A percentile compares a stretch with the other conserved stretches of the same genome.
phyloP scores from a whole-genome alignment of 2,329 filamentous ascomycete genomes.

The Trichoderma breve region DNA sequence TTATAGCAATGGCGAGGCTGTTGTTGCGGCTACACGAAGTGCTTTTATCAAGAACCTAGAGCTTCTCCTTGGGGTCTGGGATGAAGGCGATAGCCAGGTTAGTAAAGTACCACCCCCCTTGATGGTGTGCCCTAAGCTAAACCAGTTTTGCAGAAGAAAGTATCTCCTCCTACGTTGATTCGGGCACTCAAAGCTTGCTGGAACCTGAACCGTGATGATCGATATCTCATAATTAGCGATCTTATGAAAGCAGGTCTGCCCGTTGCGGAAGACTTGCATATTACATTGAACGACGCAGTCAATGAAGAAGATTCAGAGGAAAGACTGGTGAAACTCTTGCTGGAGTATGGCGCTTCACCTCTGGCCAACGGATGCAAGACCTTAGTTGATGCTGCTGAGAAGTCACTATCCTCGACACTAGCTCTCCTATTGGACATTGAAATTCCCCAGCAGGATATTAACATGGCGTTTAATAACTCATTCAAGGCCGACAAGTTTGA shows the following conservation, averaged over 20 bases:
- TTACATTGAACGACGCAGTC: constrained; percentile 50
- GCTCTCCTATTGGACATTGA: constrained; percentile 42
- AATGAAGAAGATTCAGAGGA: constrained; percentile 53
- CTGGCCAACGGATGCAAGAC: constrained; percentile 51
- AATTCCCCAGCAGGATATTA: constrained; percentile 44
- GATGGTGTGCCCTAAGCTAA: too few relatives aligned
- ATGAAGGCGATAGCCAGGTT: constrained; percentile 42
- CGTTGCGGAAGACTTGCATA: constrained; percentile 49
- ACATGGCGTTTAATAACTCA: constrained; percentile 43
- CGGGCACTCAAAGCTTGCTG: constrained; percentile 54
- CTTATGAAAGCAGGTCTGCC: constrained; percentile 52
- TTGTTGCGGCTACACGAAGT: constrained; percentile 53
- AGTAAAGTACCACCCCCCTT: too few relatives aligned
- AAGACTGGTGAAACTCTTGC: constrained; percentile 45
- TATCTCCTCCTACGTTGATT: constrained; percentile 47
- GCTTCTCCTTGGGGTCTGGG: constrained; percentile 49
- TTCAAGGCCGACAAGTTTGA: constrained; percentile 43
- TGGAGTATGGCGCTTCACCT: constrained; percentile 53
- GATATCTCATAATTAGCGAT: constrained; percentile 48
- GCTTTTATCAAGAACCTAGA: constrained; percentile 50
- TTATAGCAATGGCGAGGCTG: constrained; percentile 53
- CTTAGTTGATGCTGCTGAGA: constrained; percentile 48
- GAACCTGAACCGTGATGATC: constrained; percentile 47
- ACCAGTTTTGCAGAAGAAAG: constrained; percentile 39
- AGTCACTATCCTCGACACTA: constrained; percentile 39